Evolutionary conservation across 2,329 filamentous ascomycete genomes (phyloP).

Genomic region (Colletotrichum godetiae): DNA sequence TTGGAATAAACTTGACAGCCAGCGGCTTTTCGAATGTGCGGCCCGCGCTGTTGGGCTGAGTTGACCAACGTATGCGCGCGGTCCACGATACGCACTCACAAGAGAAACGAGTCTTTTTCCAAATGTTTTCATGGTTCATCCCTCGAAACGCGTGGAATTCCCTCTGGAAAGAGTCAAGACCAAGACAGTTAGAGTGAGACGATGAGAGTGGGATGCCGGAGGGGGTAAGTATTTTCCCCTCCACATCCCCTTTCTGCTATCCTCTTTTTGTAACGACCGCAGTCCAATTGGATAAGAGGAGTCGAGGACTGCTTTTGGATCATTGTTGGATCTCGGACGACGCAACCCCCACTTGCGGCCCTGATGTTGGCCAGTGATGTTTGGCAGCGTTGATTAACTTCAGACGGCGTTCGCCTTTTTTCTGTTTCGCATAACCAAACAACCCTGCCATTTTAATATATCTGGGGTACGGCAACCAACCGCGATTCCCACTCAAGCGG

Average conservation of each 20-base stretch:
- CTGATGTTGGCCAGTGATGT: slow-evolving; percentile 11
- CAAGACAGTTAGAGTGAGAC: no score
- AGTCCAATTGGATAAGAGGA: slow-evolving; percentile 12
- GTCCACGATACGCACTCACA: not conserved
- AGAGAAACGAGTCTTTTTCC: not conserved
- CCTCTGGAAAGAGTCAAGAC: no score
- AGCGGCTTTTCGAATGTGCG: not conserved
- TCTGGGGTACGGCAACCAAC: not conserved
- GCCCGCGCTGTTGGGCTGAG: not conserved
- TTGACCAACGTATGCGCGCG: not conserved
- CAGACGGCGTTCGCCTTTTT: slow-evolving; percentile 31
- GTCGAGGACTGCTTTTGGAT: not conserved
- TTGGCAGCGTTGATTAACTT: slow-evolving; percentile 17
- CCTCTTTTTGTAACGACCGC: slow-evolving; percentile 21
- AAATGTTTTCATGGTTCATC: not conserved
- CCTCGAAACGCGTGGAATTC: not conserved
- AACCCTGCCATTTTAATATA: slow-evolving; percentile 22
- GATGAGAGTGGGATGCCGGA: not conserved
- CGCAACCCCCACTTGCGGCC: not conserved
- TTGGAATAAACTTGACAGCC: not conserved
- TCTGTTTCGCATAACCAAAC: slow-evolving; percentile 14
- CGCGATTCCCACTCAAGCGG: not conserved
- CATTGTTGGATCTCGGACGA: slow-evolving; percentile 11
- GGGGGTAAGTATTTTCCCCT: not conserved
- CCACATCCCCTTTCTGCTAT: not conserved